phyloP scores from a whole-genome alignment of 805 yeast species.

The Pichia occidentalis region DNA sequence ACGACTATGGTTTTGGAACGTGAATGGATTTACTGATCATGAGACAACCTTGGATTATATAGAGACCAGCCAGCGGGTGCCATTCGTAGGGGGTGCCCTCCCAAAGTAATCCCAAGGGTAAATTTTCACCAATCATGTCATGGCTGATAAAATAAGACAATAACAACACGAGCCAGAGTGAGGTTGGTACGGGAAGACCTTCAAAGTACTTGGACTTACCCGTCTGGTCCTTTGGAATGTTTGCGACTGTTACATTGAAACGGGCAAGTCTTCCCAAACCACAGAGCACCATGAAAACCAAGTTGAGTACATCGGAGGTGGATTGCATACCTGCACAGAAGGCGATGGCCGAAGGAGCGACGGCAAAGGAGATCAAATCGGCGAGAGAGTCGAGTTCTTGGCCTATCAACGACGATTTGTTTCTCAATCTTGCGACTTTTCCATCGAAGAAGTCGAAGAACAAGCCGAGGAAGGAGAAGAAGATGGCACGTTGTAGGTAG shows the following conservation, averaged over 20 bases:
- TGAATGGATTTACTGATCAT: slow-evolving; percentile 87
- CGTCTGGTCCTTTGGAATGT: slow-evolving; percentile 78
- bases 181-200: slow-evolving; percentile 93
- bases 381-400: slow-evolving; percentile 97
- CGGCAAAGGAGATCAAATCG: slow-evolving; percentile 90
- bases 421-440: slow-evolving; percentile 89
- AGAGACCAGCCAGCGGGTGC: slow-evolving; percentile 62
- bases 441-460: slow-evolving; percentile 97
- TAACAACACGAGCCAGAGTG: slow-evolving; percentile 62
- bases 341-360: slow-evolving; percentile 90
- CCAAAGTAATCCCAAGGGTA: slow-evolving; percentile 64
- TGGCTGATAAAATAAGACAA: slow-evolving; percentile 59
- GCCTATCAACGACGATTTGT: slow-evolving; percentile 89
- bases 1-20: slow-evolving; percentile 81
- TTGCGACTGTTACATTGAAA: slow-evolving; percentile 89
- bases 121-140: slow-evolving; percentile 33
- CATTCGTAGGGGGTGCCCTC: slow-evolving; percentile 57
- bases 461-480: slow-evolving; percentile 80
- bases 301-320: slow-evolving; percentile 67
- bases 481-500: slow-evolving; percentile 81
- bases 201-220: slow-evolving; percentile 93
- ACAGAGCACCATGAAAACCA: slow-evolving; percentile 83
- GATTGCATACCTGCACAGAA: slow-evolving; percentile 86
- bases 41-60: slow-evolving; percentile 76
- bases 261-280: slow-evolving; percentile 92